phyloP scores from a whole-genome alignment of 768 basidiomycete species.

The Paxillus involutus region DNA sequence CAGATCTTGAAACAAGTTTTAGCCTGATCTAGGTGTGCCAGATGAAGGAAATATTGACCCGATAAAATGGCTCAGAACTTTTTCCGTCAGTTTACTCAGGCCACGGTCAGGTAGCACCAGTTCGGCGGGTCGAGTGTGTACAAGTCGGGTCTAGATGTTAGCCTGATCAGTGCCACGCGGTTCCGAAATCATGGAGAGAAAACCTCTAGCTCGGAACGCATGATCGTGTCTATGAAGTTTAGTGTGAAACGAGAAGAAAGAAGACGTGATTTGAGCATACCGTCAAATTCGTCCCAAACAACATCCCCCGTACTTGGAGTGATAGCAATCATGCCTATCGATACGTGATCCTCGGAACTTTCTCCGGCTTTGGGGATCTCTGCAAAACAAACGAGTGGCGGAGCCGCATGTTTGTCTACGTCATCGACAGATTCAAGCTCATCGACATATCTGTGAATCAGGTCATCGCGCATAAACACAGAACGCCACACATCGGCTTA shows the following conservation, averaged over 20 bases:
- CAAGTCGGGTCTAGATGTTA: slow-evolving; percentile 69
- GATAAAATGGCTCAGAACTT: slow-evolving; percentile 72
- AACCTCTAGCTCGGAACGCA: slow-evolving; percentile 90
- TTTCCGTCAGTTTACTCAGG: slow-evolving; percentile 69
- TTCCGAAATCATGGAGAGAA: slow-evolving; percentile 5
- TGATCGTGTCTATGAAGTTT: slow-evolving; percentile 57
- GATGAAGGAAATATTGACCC: slow-evolving; percentile 41
- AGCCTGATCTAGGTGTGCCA: slow-evolving; percentile 3
- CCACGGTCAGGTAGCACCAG: slow-evolving; percentile 62
- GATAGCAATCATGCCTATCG: slow-evolving; percentile 74
- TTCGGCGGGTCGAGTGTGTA: slow-evolving; percentile 83
- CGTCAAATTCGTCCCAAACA: slow-evolving; percentile 89
- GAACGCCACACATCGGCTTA: slow-evolving; percentile 35
- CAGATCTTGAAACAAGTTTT: slow-evolving; percentile 30
- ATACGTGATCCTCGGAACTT: slow-evolving; percentile 33
- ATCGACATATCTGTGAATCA: slow-evolving; percentile 71
- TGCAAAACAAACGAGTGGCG: slow-evolving; percentile 74
- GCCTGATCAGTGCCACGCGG: not conserved
- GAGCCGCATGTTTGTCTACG: slow-evolving; percentile 52
- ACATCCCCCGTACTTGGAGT: slow-evolving; percentile 91
- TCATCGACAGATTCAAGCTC: slow-evolving; percentile 69
- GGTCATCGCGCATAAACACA: slow-evolving; percentile 6
- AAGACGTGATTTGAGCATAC: slow-evolving; percentile 33
- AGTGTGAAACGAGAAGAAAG: slow-evolving; percentile 4
- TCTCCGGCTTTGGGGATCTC: slow-evolving; percentile 36